Base-by-base conservation (phyloP, 2,329 filamentous ascomycete species). In the Stagonosporopsis rhizophila region DNA sequence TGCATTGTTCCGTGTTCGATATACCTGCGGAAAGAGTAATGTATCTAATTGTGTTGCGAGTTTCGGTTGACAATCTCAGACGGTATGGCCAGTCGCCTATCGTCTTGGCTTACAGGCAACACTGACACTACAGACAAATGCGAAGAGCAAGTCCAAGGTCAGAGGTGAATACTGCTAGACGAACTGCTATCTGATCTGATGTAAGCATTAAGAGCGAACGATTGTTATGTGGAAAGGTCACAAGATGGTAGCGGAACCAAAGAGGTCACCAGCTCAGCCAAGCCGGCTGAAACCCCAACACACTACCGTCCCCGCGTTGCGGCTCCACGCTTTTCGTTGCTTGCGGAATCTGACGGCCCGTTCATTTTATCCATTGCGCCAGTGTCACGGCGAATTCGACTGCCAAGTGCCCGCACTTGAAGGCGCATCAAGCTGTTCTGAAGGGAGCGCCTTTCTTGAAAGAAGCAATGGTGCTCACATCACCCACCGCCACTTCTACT, bases 251-350 rank as follows among this genome's bases (percentile, higher is more conserved):
- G 35, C 22, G 20, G 42, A 15, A 12, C 7, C 20, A 4, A n/a
- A 35, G 39, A 50, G 23, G 41, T 25, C 27, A 41, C 41, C 25
- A 20, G 15, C 14, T 38, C 15, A 22, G 53, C 53, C 53, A 56
- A 56, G 53, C 53, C 53, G 53, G 53, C n/a, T 41, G 46, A 56
- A 51, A 51, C 17, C 39, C 25, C 40, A 40, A 41, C 28, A 41
- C 28, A 17, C 28, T 20, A 49, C 34, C 17, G 35, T 25, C 53
- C 45, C 53, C 47, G 42, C 46, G 35, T 42, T 46, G 5, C 23
- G n/a, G 34, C 46, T 44, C 39, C 40, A 48, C 48, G 44, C 14
- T 9, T 2, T 25, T 27, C 42, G 17, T 34, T 19, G 17, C 39
- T 27, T 23, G 17, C 28, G 4, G 27, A 37, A 23, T 15, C 7